A percentile compares a stretch with the other conserved stretches of the same genome.
Conservation (phyloP, 345 rosid species). For the Dimocarpus longan region DNA sequence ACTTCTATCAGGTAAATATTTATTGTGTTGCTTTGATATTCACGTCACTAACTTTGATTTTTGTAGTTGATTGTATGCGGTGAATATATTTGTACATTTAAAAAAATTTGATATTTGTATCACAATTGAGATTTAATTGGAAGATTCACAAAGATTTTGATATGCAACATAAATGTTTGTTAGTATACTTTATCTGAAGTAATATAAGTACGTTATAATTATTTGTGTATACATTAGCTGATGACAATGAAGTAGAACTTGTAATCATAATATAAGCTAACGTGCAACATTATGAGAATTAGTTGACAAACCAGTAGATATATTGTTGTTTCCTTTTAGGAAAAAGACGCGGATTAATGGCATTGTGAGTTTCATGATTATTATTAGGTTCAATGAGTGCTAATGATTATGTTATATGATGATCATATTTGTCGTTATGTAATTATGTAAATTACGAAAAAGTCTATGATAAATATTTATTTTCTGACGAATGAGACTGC, state of each 20-base stretch:
- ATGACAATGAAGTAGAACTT: too few species aligned
- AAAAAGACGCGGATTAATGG: background rate
- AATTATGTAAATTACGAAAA: too few species aligned
- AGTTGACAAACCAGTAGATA: background rate
- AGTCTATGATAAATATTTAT: background rate
- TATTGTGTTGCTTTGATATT: background rate
- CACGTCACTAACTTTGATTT: background rate
- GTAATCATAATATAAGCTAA: too few species aligned
- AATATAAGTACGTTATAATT: background rate
- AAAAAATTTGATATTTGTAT: background rate
- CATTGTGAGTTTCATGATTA: background rate
- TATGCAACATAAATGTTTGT: background rate
- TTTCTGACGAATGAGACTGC: background rate
- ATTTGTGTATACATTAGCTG: background rate
- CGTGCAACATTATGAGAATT: background rate
- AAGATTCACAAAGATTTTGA: background rate
- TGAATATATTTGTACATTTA: too few species aligned
- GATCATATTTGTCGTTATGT: background rate
- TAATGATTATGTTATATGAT: too few species aligned
- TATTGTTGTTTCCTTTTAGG: background rate
- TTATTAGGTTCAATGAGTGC: too few species aligned
- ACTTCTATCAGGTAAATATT: conserved; percentile 6
- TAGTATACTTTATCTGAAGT: background rate
- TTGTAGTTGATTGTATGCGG: background rate
- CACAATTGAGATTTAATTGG: background rate